Base-by-base conservation (phyloP, 2,329 filamentous ascomycete species). In the Pseudogymnoascus sp. region DNA sequence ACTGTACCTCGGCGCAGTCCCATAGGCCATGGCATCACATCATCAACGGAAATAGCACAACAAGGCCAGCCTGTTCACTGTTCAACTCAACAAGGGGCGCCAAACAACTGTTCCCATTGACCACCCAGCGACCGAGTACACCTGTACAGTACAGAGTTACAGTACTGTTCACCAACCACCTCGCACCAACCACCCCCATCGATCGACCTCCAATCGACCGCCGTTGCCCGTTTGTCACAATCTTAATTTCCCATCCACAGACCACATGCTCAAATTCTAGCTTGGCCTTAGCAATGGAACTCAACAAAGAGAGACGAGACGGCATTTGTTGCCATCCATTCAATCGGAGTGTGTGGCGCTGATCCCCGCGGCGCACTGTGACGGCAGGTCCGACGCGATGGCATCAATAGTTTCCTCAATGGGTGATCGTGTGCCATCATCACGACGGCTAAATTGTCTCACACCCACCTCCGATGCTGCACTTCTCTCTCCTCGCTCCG, bases 381-480 rank as follows among this genome's bases (percentile, higher is more conserved):
- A 55, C 44, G 27, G 17, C 21, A 44, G 17, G 39, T 41, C 39
- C 39, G 38, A 39, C 36, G 13, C 36, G n/a, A 15, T 15, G 38
- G 38, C 38, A 25, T 17, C 36, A 38, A 15, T 15, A 27, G 21
- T 27, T 48, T 4, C 25, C 44, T 10, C 5, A 17, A 55, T 8
- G 48, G 48, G 29, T 55, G 48, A 55, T 55, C 48, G 29, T 55
- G 48, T 55, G 48, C 48, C 48, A 55, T 55, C 48, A 35, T 55
- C 48, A 55, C 48, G 48, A 55, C 15, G 48, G 48, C 29, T 55
- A 55, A 21, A 31, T 33, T 55, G 48, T 55, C 48, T 55, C 29
- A 55, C 27, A 17, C 5, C 5, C 41, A 21, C 21, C 10, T 41
- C 38, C 38, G 38, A 25, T 7, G 41, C 41, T 5, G 44, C n/a